Base-by-base conservation (phyloP, 2,329 filamentous ascomycete species). In the Shiraia sp. region DNA sequence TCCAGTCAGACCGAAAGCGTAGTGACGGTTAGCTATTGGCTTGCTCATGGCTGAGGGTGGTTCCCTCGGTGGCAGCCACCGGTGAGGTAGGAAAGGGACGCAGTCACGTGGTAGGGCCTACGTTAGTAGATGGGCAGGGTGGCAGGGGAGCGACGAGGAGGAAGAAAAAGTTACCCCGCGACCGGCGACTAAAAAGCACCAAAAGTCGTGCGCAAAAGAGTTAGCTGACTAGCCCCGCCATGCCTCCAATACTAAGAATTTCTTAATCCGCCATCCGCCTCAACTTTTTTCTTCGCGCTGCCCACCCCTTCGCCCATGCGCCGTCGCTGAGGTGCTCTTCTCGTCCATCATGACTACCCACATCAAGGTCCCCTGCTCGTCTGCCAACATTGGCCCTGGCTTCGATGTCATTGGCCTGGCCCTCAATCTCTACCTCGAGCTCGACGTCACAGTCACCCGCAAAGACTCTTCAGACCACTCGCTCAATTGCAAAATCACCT, bases 361-460 rank as follows among this genome's bases (percentile, higher is more conserved):
- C 57, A 88, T 90, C 77, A 83, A 80, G 73, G 89, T 90, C 49
- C 92, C 92, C 53, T 95, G 89, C 75, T 97, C 92, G 47, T 96
- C 91, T 49, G 92, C 92, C 74, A 97, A 97, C 77, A 96, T 97
- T 66, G 92, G 78, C 57, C 92, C 92, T 34, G 92, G 92, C 45
- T 99, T 97, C 78, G 92, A 99, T 77, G 92, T 96, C 61, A 96
- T 97, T 69, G 90, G 93, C 57, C 85, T 99, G 49, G 92, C 92
- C 7, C 80, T 99, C 56, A 95, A 90, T 54, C 85, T 96, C 70
- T 95, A 92, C 75, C 87, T 99, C 53, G 91, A 96, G 75, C 78
- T 97, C 42, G 80, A 85, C 51, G 87, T 97, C 68, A 89, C 85
- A 50, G 79, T 95, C 63, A 76, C 82, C 45, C 58, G 65, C 36